Conservation (phyloP, 805 yeast species). For the Yamadazyma philogaea region DNA sequence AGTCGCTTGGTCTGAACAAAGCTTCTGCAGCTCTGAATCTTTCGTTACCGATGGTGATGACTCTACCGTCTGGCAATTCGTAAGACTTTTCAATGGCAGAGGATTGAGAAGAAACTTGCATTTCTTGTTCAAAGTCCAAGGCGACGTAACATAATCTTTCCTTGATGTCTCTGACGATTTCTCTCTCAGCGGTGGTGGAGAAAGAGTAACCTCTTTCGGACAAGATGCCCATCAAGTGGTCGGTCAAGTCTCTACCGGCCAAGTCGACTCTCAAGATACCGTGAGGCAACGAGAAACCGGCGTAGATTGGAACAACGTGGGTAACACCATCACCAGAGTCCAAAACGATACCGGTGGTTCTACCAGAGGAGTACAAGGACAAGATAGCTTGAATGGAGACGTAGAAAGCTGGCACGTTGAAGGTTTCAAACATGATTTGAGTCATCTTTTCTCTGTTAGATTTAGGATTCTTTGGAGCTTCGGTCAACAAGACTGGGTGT, state of each 20-base stretch:
- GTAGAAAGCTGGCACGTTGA: conserved; percentile 99
- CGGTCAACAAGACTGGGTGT: conserved; percentile 98
- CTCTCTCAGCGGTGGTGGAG: conserved; percentile 99
- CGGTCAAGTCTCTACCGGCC: conserved; percentile 99
- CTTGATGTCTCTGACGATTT: conserved; percentile 90
- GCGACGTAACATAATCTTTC: conserved; percentile 99
- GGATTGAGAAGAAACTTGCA: conserved; percentile 98
- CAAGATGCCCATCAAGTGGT: conserved; percentile 96
- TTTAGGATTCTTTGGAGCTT: conserved; percentile 99
- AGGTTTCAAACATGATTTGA: conserved; percentile 97
- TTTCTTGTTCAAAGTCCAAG: conserved; percentile 97
- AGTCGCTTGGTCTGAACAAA: conserved; percentile 95
- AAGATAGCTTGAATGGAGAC: conserved; percentile 98
- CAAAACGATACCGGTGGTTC: conserved; percentile 99
- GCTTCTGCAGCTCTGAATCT: conserved; percentile 99
- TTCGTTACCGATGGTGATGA: conserved; percentile 98
- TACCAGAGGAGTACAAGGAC: conserved; percentile 98
- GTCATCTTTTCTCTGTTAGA: conserved; percentile 99
- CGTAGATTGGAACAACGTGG: conserved; percentile 99
- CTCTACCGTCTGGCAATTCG: conserved; percentile 99
- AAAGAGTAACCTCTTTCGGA: conserved; percentile 98
- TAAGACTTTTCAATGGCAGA: conserved; percentile 97
- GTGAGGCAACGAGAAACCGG: conserved; percentile 99
- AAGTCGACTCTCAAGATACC: conserved; percentile 98
- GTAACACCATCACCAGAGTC: conserved; percentile 99